Evolutionary conservation across 805 yeast genomes (phyloP), one percentile per base, ranked within the genome.

Genomic region (Yamadazyma ubonensis): DNA sequence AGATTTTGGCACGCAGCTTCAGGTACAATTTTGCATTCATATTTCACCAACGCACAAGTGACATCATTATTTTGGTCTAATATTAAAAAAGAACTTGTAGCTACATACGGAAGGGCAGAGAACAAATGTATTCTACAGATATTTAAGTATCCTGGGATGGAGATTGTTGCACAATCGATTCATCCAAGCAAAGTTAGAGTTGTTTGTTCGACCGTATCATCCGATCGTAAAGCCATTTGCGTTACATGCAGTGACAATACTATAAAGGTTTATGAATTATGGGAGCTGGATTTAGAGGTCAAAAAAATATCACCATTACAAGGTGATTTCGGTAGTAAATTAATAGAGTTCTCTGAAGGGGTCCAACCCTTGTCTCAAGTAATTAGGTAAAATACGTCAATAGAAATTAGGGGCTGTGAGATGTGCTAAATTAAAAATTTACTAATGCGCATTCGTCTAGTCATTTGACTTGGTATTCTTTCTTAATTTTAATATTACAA

Each of bases 1-100:
- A 58, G 90, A 42, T 87, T 88, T 57, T 89, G 96, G 96, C 96
- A 90, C 58, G 75, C 93, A 0, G 65, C 66, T 2, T 71, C 91
- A 0, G 96, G 96, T 0, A 83, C 95, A 0, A 58, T 86, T 21
- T 61, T 89, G 21, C 66, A 72, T 6, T 67, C 80, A 17, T 56
- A 70, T 29, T 64, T 71, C 31, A 81, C 93, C 1, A 70, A 70
- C 17, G 83, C 86, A 1, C 97, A 90, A 55, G 74, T 89, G 3
- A 88, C 96, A 0, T 77, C 95, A 0, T 58, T 89, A 27, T 66
- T 76, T 15, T 89, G 97, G 97, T 83, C 91, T 1, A 62, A 59
- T 11, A 69, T 70, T 19, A 68, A 70, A 40, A 77, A 75, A 43
- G 87, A 89, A 51, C 59, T 89, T 2, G 79, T 78, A 10, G 91